These are phyloP conservation scores for Xeromyces bisporus DNA, from an alignment of 495 filamentous ascomycete genomes.

Conservation along the genomic window DNA sequence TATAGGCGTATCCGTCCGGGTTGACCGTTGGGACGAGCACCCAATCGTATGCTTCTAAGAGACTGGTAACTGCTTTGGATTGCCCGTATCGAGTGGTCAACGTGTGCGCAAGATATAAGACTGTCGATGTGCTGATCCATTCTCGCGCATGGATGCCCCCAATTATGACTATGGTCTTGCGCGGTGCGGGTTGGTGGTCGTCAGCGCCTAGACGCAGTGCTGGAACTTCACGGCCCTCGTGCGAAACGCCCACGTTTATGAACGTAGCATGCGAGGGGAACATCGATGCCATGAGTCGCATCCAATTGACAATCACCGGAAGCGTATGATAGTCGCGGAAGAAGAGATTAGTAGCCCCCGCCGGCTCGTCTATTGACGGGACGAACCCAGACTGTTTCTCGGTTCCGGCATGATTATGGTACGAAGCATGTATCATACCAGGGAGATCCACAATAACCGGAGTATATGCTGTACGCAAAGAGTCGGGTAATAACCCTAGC, in stretches of 20 bases:
- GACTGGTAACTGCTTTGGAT: conserved; percentile 43
- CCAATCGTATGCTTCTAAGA: conserved; percentile 71
- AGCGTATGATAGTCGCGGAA: conserved; percentile 78
- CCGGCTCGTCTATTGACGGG: conserved; percentile 16
- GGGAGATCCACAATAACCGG: conserved; percentile 70
- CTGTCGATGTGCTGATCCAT: conserved; percentile 88
- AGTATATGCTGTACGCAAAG: conserved; percentile 54
- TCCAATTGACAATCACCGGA: conserved; percentile 68
- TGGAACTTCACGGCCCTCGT: conserved; percentile 72
- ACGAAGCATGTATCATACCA: conserved; percentile 59
- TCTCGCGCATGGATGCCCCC: conserved; percentile 84
- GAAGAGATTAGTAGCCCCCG: conserved; percentile 45
- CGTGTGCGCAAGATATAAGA: conserved; percentile 83
- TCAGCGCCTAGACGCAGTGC: conserved; percentile 64
- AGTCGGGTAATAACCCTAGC: conserved; percentile 60
- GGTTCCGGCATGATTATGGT: conserved; percentile 30
- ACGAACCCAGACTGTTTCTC: conserved; percentile 16
- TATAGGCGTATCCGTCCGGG: conserved; percentile 86
- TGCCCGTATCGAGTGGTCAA: conserved; percentile 69
- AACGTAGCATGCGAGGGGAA: conserved; percentile 63
- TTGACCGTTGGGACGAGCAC: conserved; percentile 84
- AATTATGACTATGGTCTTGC: conserved; percentile 67
- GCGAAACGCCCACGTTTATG: conserved; percentile 60
- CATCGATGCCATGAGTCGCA: conserved; percentile 74
- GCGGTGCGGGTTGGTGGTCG: conserved; percentile 21